Evolutionary conservation across 2,329 filamentous ascomycete species (phyloP).

Genomic region (Cordyceps fumosorosea): DNA sequence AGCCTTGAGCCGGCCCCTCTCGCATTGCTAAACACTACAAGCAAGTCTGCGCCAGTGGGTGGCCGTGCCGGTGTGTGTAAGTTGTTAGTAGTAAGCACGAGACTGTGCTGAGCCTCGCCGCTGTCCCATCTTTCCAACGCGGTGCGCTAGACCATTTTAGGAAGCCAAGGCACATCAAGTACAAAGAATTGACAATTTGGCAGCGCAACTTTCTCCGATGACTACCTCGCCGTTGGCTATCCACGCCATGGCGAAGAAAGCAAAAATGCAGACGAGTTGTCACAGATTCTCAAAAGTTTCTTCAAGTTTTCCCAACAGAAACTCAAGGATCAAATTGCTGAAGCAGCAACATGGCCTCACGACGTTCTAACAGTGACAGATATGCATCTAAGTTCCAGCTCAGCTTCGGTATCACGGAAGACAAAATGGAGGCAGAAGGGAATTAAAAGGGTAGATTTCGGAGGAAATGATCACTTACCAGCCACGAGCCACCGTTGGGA

Average conservation of each 20-base stretch:
- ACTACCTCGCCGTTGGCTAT: not conserved
- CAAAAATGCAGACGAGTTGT: too few species aligned
- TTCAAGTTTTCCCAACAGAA: not conserved
- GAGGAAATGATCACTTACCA: not conserved
- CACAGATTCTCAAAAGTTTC: not conserved
- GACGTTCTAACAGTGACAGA: not conserved
- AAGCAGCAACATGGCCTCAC: slow-evolving; percentile 4
- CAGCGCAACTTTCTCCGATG: too few species aligned
- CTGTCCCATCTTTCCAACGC: not conserved
- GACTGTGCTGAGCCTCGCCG: not conserved
- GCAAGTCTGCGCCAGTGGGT: too few species aligned
- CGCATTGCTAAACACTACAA: too few species aligned
- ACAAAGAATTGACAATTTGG: too few species aligned
- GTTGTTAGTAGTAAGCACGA: too few species aligned
- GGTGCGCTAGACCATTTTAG: slow-evolving; percentile 7
- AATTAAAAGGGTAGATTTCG: not conserved
- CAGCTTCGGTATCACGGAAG: not conserved
- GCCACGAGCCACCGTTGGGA: slow-evolving; percentile 1
- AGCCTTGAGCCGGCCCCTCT: too few species aligned
- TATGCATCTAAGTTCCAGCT: not conserved
- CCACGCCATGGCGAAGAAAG: too few species aligned
- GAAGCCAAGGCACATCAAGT: slow-evolving; percentile 11
- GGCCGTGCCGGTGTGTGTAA: too few species aligned
- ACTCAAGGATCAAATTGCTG: not conserved
- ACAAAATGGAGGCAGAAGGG: too few species aligned